A percentile compares a stretch with the other conserved stretches of the same genome.
phyloP scores from a whole-genome alignment of 2,329 filamentous ascomycete genomes.

The Penicillium griseofulvum region DNA sequence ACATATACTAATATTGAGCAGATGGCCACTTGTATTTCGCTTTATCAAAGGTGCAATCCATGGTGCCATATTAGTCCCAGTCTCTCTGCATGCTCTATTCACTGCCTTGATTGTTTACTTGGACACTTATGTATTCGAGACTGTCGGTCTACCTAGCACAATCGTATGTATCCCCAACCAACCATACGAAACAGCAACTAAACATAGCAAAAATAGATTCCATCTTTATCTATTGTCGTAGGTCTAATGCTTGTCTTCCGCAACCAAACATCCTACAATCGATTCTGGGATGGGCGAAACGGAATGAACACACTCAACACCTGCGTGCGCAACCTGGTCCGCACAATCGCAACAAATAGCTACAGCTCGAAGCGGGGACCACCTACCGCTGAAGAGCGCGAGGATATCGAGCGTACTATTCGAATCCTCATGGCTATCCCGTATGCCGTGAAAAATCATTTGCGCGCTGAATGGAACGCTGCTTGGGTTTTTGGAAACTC shows the following conservation, averaged over 20 bases:
- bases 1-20: conserved; percentile 22
- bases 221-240: conserved; percentile 63
- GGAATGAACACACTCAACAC: conserved; percentile 58
- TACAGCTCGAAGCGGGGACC: conserved; percentile 32
- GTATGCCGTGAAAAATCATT: conserved; percentile 63
- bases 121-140: conserved; percentile 51
- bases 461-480: conserved; percentile 61
- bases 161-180: conserved; percentile 46
- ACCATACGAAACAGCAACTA: neutral
- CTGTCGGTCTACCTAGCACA: conserved; percentile 56
- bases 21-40: conserved; percentile 62
- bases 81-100: conserved; percentile 57
- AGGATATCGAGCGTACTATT: conserved; percentile 59
- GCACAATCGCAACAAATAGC: conserved; percentile 54
- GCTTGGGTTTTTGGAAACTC: conserved; percentile 33
- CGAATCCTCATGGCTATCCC: conserved; percentile 60
- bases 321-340: conserved; percentile 58
- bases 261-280: conserved; percentile 62
- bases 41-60: conserved; percentile 66
- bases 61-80: conserved; percentile 55
- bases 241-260: conserved; percentile 67
- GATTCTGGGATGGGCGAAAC: conserved; percentile 62
- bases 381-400: conserved; percentile 45
- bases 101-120: conserved; percentile 59
- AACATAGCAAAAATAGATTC: conserved; percentile 44